phyloP scores from a whole-genome alignment of 2,329 filamentous ascomycete species.

The Cyphellophora europaea region DNA sequence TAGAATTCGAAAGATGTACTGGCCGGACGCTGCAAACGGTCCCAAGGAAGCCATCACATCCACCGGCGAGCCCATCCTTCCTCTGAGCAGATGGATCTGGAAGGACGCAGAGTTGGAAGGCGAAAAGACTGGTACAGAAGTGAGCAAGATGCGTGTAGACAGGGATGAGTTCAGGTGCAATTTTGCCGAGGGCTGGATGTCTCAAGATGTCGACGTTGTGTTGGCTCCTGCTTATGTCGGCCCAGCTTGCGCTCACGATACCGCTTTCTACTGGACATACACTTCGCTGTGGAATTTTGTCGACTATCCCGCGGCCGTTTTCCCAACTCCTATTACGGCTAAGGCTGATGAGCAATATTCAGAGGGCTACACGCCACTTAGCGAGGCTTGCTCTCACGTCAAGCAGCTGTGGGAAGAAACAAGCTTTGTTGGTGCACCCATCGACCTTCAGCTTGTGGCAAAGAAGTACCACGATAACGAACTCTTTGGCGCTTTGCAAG shows the following conservation, averaged over 20 bases:
- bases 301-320: slow-evolving; percentile 55
- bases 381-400: slow-evolving; percentile 36
- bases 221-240: slow-evolving; percentile 2
- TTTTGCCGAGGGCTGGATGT: slow-evolving; percentile 37
- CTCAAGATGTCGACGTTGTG: slow-evolving; percentile 9
- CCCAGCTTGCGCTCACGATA: slow-evolving; percentile 12
- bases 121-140: slow-evolving; percentile 24
- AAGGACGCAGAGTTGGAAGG: slow-evolving; percentile 22
- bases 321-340: slow-evolving; percentile 44
- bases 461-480: slow-evolving; percentile 48
- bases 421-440: slow-evolving; percentile 40
- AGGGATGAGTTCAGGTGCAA: slow-evolving; percentile 35
- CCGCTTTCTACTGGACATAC: slow-evolving; percentile 54
- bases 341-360: slow-evolving; percentile 28
- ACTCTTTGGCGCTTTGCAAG: slow-evolving; percentile 12
- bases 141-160: slow-evolving; percentile 23
- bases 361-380: slow-evolving; percentile 11
- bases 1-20: slow-evolving; percentile 40
- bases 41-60: slow-evolving; percentile 40
- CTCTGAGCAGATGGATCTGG: slow-evolving; percentile 49
- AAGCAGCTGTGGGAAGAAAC: slow-evolving; percentile 33
- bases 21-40: slow-evolving; percentile 50
- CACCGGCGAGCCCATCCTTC: slow-evolving; percentile 49
- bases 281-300: slow-evolving; percentile 60
- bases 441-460: slow-evolving; percentile 46